Percentiles rank a stretch among this genome's conserved stretches.
phyloP scores from a whole-genome alignment of 768 basidiomycete species.

The Kwoniella sp. region DNA sequence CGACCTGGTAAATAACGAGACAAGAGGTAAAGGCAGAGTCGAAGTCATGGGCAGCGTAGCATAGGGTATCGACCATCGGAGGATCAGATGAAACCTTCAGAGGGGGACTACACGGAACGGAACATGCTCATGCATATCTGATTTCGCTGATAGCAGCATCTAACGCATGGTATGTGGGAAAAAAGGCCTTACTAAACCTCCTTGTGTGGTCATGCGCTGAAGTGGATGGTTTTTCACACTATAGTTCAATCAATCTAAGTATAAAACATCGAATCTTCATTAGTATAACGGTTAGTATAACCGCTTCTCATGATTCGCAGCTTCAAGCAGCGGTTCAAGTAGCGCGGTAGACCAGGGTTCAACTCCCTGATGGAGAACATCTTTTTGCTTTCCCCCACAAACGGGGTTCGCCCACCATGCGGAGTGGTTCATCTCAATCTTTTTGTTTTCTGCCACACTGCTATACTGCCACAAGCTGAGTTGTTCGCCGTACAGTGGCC shows the following conservation, averaged over 20 bases:
- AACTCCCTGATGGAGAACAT: slow-evolving; percentile 25
- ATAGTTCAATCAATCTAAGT: too few species aligned
- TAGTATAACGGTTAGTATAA: slow-evolving; percentile 33
- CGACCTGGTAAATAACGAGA: slow-evolving; percentile 86
- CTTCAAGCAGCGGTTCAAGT: not conserved
- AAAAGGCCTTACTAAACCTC: too few species aligned
- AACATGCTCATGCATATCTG: not conserved
- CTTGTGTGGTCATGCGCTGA: too few species aligned
- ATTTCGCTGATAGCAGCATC: not conserved
- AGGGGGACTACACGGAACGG: too few species aligned
- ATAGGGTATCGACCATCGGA: not conserved
- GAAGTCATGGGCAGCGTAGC: slow-evolving; percentile 62
- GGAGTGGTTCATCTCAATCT: not conserved
- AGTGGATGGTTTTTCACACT: too few species aligned
- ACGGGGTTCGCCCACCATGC: too few species aligned
- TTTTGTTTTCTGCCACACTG: not conserved
- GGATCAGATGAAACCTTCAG: not conserved
- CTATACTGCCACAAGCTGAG: too few species aligned
- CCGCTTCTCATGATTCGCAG: slow-evolving; percentile 20
- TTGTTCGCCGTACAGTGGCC: too few species aligned
- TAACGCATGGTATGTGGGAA: too few species aligned
- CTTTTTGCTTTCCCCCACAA: slow-evolving; percentile 5
- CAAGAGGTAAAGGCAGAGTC: slow-evolving; percentile 80
- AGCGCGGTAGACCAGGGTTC: slow-evolving; percentile 29
- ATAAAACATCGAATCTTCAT: slow-evolving; percentile 22